Evolutionary conservation across 257 asterid species (phyloP).

Genomic region (Solanum infundibuliforme): DNA sequence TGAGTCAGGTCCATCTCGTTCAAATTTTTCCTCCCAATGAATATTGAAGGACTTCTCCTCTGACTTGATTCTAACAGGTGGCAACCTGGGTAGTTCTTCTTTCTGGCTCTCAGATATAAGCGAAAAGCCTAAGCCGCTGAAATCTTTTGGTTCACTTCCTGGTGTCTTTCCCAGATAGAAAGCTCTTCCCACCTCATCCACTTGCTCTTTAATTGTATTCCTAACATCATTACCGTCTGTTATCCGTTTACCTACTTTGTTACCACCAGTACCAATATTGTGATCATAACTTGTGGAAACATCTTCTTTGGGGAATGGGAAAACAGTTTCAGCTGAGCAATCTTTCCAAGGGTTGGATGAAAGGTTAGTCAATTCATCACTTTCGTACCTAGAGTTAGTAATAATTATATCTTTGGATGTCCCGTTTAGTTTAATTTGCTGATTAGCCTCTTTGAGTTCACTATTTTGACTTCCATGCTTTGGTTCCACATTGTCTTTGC

Average conservation of each 20-base stretch:
- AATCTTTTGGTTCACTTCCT: slow-evolving; percentile 5
- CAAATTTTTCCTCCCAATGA: slow-evolving; percentile 16
- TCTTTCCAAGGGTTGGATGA: slow-evolving; percentile 5
- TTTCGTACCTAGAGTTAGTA: background rate
- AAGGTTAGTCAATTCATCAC: background rate
- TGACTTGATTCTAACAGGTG: slow-evolving; percentile 18
- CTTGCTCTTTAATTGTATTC: slow-evolving; percentile 7
- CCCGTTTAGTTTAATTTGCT: background rate
- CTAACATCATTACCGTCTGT: background rate
- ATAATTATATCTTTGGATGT: background rate
- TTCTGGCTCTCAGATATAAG: slow-evolving; percentile 10
- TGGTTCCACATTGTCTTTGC: slow-evolving; percentile 1
- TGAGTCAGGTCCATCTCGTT: slow-evolving; percentile 12
- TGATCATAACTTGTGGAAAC: background rate
- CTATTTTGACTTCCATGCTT: slow-evolving; percentile 5
- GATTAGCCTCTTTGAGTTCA: slow-evolving; percentile 5
- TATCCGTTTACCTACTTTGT: slow-evolving; percentile 1
- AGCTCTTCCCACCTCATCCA: slow-evolving; percentile 17
- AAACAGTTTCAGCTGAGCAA: slow-evolving; percentile 1
- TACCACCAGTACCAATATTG: slow-evolving; percentile 1
- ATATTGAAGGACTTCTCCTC: slow-evolving; percentile 11
- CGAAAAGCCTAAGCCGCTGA: background rate
- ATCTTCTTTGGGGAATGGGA: slow-evolving; percentile 8
- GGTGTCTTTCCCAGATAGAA: slow-evolving; percentile 4
- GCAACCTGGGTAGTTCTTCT: slow-evolving; percentile 20